phyloP scores from a whole-genome alignment of 1,284 basidiomycete species.

The Porodaedalea pini region DNA sequence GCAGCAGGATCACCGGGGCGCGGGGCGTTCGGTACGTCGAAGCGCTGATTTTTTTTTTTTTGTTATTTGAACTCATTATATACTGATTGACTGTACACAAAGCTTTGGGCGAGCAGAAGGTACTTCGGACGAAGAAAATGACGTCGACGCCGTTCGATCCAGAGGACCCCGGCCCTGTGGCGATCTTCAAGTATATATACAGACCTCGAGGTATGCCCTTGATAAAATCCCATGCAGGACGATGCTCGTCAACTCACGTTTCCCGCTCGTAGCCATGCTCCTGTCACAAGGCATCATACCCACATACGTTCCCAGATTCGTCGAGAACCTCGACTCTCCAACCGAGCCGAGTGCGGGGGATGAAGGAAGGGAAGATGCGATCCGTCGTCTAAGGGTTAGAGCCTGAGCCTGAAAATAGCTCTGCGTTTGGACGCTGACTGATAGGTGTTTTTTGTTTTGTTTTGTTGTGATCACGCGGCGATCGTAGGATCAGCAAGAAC shows the following conservation, averaged over 20 bases:
- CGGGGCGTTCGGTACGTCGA: constrained; percentile 13
- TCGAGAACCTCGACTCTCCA: constrained; percentile 4
- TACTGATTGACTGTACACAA: background rate
- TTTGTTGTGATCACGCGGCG: too few species aligned
- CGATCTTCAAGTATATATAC: constrained; percentile 17
- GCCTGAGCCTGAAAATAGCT: too few species aligned
- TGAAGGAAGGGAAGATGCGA: constrained; percentile 9
- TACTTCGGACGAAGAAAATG: constrained; percentile 11
- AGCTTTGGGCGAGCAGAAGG: constrained; percentile 10
- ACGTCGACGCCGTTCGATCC: constrained; percentile 14
- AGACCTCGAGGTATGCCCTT: constrained; percentile 10
- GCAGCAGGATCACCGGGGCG: constrained; percentile 11
- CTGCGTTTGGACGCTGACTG: too few species aligned
- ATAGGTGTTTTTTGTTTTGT: background rate
- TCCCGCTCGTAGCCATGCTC: constrained; percentile 8
- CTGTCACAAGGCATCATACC: constrained; percentile 18
- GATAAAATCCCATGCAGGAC: background rate
- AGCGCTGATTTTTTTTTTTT: background rate
- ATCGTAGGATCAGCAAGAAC: constrained; percentile 28
- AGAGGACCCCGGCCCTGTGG: constrained; percentile 13
- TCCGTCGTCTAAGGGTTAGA: constrained; percentile 12
- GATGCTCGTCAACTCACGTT: background rate
- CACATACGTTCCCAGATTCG: constrained; percentile 10
- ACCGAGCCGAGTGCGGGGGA: background rate
- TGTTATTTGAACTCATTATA: background rate